Conservation (phyloP, 148 eudicot genomes). For the Pouteria glomerata region DNA sequence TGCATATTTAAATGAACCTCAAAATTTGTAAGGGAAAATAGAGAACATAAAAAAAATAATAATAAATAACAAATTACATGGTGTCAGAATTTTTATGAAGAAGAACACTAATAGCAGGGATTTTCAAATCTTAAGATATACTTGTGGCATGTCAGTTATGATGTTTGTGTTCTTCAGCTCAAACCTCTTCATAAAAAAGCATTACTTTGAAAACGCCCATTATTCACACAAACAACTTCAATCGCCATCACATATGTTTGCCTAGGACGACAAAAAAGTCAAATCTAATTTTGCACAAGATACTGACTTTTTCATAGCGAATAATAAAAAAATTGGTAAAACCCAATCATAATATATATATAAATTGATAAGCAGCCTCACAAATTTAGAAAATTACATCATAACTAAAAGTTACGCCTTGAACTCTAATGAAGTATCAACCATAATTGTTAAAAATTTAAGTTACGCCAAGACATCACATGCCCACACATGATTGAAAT, state of each 20-base stretch:
- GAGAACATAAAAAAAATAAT: background rate
- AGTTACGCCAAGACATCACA: too few relatives aligned
- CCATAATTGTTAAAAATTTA: background rate
- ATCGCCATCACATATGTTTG: background rate
- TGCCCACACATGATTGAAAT: too few relatives aligned
- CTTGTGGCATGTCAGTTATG: too few relatives aligned
- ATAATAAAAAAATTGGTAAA: background rate
- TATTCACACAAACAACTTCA: background rate
- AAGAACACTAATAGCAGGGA: too few relatives aligned
- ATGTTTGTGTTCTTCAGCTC: too few relatives aligned
- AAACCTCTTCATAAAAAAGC: background rate
- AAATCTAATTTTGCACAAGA: background rate
- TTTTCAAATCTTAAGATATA: too few relatives aligned
- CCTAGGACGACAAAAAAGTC: background rate
- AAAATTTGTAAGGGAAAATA: too few relatives aligned
- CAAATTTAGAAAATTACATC: background rate
- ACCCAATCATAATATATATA: background rate
- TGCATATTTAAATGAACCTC: too few relatives aligned
- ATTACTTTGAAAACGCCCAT: too few relatives aligned
- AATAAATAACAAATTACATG: background rate
- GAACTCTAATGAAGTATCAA: background rate
- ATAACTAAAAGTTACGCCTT: background rate
- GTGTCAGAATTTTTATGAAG: too few relatives aligned
- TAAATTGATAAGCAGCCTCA: background rate
- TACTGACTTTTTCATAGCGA: background rate